Conservation (phyloP, 306 rosid genomes). For the Dryas octopetala region DNA sequence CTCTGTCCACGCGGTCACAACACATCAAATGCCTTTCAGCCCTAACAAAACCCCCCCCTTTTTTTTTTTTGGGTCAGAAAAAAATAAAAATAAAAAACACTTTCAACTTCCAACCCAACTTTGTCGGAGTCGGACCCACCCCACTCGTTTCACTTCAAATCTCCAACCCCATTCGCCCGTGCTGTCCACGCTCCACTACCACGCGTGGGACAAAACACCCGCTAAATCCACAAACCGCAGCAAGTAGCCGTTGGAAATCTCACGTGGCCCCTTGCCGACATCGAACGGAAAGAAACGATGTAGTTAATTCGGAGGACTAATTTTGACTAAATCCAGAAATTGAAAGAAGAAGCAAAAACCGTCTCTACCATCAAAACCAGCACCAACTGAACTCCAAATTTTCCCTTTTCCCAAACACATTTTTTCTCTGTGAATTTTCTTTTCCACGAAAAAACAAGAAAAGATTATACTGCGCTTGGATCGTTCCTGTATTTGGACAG, state of each 20-base stretch:
- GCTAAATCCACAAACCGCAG: neutral
- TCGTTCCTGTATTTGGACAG: neutral
- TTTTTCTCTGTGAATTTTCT: neutral
- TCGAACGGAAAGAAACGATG: neutral
- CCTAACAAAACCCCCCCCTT: neutral
- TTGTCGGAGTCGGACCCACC: neutral
- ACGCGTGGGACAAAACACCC: neutral
- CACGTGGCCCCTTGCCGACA: conserved; percentile 43
- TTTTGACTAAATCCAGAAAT: neutral
- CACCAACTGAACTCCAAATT: neutral
- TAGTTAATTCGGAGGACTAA: neutral
- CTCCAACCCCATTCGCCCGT: neutral
- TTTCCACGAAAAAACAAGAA: neutral
- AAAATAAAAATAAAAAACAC: no score
- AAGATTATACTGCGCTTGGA: neutral
- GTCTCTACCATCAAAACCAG: neutral
- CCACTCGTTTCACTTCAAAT: neutral
- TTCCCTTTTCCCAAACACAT: neutral
- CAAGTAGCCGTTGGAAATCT: conserved; percentile 53
- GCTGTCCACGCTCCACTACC: neutral
- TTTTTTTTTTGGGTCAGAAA: neutral
- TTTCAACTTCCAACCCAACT: neutral
- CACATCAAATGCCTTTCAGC: neutral
- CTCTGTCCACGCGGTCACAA: conserved; percentile 37
- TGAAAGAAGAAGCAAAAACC: neutral